Conservation (phyloP, 768 basidiomycete genomes). For the Paxillus ammoniavirescens region DNA sequence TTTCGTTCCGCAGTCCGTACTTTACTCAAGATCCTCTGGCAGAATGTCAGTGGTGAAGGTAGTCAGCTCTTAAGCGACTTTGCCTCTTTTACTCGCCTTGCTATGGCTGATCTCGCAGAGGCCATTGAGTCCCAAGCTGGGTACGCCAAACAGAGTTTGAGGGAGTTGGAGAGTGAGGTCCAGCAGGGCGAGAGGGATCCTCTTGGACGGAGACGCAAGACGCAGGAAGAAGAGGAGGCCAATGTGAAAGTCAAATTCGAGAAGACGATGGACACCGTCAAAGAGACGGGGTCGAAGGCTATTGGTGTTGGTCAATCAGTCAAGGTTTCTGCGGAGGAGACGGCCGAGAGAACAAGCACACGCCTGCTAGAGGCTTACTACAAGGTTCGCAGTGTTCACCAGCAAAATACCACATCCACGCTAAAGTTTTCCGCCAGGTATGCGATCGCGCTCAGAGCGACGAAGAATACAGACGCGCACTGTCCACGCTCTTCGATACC, state of each 20-base stretch:
- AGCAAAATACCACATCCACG: too few species aligned
- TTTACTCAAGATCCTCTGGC: conserved; percentile 52
- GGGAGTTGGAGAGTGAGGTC: conserved; percentile 56
- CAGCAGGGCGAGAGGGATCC: conserved; percentile 59
- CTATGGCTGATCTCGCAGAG: conserved; percentile 67
- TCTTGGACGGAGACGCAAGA: conserved; percentile 51
- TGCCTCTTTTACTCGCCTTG: conserved; percentile 60
- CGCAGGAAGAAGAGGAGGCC: conserved; percentile 39
- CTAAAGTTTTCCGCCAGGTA: conserved; percentile 38
- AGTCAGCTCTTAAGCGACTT: conserved; percentile 57
- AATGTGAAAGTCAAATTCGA: conserved; percentile 59
- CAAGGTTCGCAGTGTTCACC: conserved; percentile 36
- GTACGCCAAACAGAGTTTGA: conserved; percentile 49
- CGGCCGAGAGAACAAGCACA: conserved; percentile 38
- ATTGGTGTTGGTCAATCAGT: conserved; percentile 54
- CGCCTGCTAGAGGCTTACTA: conserved; percentile 52
- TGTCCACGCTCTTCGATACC: conserved; percentile 57
- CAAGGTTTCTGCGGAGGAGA: conserved; percentile 42
- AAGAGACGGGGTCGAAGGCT: conserved; percentile 51
- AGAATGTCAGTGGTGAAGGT: conserved; percentile 52
- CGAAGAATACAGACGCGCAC: conserved; percentile 52
- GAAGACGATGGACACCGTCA: conserved; percentile 64
- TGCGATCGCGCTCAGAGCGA: conserved; percentile 65
- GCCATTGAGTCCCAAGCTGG: conserved; percentile 52
- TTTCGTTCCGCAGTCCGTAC: conserved; percentile 50